Evolutionary conservation across 2,329 filamentous ascomycete species (phyloP), one percentile per base, ranked within the genome.

Genomic region (Triangularia verruculosa): DNA sequence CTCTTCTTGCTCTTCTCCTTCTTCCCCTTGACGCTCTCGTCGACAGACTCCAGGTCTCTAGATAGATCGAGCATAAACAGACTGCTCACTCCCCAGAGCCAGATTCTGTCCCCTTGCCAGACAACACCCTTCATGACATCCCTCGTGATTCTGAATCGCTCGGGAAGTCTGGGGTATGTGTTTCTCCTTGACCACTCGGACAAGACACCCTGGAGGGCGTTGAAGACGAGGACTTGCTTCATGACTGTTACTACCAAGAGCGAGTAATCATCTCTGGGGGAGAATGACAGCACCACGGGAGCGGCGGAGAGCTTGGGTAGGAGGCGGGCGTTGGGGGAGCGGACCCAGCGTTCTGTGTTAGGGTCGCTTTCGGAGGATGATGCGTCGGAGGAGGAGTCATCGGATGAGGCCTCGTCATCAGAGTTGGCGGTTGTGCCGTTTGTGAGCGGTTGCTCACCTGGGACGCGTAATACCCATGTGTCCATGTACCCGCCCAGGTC

Each of bases 1-100:
- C 84, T 80, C 75, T 87, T 87, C 70, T 72, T 83, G 64, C 75
- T 78, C 17, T 71, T 72, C 34, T 63, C 72, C 32, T 68, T 66
- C 0, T 69, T 63, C 32, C 68, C 66, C 0, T 68, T 62, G 0
- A 72, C 67, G 39, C 72, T 70, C n/a, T 73, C 72, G 25, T 70
- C 72, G 24, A 74, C 76, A 3, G 75, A 73, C 0, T 78, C 74
- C 57, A 95, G 83, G 74, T 97, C 89, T 71, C 85, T 84, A 20
- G 85, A 85, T 28, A 96, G 79, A 74, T 98, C 93, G 65, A 99
- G 86, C 93, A 98, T 98, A 78, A 91, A 93, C 24, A 99, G 77
- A 83, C 93, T 98, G 1, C 86, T 88, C 47, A 87, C 85, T 6
- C 94, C 93, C 72, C 96, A 97, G 20, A 98, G 78, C 92, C 94